These are phyloP conservation scores for Aspergillus fumigatus DNA, from an alignment of 2,329 filamentous ascomycete species.

Conservation along the genomic window DNA sequence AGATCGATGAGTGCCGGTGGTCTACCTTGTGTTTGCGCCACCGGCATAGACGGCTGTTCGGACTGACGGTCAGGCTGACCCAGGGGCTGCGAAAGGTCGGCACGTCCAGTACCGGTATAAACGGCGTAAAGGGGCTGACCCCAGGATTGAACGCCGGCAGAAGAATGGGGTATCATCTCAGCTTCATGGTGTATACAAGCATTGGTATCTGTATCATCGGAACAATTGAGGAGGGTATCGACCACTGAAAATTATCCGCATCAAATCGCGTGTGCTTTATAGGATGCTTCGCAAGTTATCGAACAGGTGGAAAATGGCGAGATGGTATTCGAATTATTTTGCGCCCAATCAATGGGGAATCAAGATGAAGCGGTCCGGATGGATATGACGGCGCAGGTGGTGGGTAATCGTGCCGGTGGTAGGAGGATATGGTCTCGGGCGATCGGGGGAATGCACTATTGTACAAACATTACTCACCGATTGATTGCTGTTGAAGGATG, in stretches of 20 bases:
- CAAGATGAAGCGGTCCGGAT: background rate
- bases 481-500: background rate
- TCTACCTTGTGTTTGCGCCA: conserved; percentile 19
- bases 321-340: background rate
- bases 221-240: background rate
- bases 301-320: background rate
- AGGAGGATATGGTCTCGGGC: background rate
- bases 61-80: conserved; percentile 19
- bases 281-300: background rate
- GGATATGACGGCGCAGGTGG: background rate
- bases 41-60: conserved; percentile 24
- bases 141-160: conserved; percentile 37
- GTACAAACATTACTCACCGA: background rate
- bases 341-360: background rate
- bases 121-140: conserved; percentile 30
- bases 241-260: background rate
- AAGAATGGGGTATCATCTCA: conserved; percentile 41
- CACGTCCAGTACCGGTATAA: conserved; percentile 26
- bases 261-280: background rate
- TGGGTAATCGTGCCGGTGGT: background rate
- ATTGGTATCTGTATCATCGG: conserved; percentile 21
- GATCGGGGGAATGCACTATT: background rate
- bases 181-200: conserved; percentile 33
- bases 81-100: conserved; percentile 22
- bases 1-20: conserved; percentile 35